A percentile compares a stretch with the other conserved stretches of the same genome.
phyloP scores from a whole-genome alignment of 1,139 yeast genomes.

The Entelexis sorbosivorans region DNA sequence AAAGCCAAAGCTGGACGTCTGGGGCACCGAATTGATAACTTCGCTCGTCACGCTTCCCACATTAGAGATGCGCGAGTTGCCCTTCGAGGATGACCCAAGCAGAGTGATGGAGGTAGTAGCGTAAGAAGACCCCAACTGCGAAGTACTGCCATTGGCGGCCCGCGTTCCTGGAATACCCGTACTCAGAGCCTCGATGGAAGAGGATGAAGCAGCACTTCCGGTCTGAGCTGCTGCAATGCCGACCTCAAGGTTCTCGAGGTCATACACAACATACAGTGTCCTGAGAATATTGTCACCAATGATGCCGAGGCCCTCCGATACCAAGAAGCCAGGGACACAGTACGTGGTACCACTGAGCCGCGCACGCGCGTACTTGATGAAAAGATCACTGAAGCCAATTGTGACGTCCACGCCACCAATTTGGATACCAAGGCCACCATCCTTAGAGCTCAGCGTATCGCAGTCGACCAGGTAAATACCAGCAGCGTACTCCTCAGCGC shows the following conservation, averaged over 20 bases:
- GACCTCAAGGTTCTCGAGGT: conserved; percentile 50
- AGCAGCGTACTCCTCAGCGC: conserved; percentile 8
- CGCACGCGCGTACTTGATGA: conserved; percentile 8
- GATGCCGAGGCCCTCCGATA: conserved; percentile 24
- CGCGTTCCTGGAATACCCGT: conserved; percentile 24
- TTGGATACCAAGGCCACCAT: conserved; percentile 32
- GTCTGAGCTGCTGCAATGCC: conserved; percentile 39
- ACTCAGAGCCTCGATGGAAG: conserved; percentile 25
- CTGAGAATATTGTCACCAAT: conserved; percentile 64
- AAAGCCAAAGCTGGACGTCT: not conserved
- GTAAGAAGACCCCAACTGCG: not conserved
- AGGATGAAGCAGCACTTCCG: conserved; percentile 15
- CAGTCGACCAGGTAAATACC: conserved; percentile 16
- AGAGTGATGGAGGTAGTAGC: not conserved
- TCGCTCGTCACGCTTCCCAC: not conserved
- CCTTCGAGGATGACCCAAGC: not conserved
- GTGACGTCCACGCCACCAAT: conserved; percentile 42
- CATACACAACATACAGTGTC: conserved; percentile 60
- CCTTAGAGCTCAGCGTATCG: conserved; percentile 17
- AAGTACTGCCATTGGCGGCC: conserved; percentile 24
- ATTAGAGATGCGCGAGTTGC: not conserved
- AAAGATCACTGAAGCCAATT: conserved; percentile 36
- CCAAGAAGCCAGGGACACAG: conserved; percentile 18
- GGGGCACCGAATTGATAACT: not conserved
- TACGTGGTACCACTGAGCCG: conserved; percentile 7